Conservation (phyloP, 2,329 filamentous ascomycete species). For the Arthrobotrys sphaeroides region DNA sequence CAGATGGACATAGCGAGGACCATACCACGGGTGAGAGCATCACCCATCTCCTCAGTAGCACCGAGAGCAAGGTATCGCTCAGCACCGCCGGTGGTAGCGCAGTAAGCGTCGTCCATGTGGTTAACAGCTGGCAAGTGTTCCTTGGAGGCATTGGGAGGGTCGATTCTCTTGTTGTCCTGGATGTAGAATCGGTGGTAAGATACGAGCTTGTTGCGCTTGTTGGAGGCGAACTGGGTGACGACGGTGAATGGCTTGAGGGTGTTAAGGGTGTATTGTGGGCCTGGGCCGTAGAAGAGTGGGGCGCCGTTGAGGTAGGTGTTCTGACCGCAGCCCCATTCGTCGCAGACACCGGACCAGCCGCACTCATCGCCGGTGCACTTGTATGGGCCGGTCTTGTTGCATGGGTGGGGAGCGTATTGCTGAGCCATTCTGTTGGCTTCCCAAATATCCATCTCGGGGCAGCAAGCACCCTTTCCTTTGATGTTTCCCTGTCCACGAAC, state of each 20-base stretch:
- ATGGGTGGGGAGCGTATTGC: conserved; percentile 66
- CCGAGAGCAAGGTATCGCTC: conserved; percentile 61
- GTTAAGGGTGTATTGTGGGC: conserved; percentile 63
- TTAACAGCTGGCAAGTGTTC: conserved; percentile 63
- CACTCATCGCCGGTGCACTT: conserved; percentile 64
- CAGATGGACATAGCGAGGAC: conserved; percentile 68
- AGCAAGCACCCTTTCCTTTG: conserved; percentile 61
- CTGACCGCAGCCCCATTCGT: conserved; percentile 64
- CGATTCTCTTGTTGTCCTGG: conserved; percentile 65
- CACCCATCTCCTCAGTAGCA: conserved; percentile 64
- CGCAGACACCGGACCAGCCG: conserved; percentile 62
- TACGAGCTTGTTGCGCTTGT: conserved; percentile 61
- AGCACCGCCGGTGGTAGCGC: conserved; percentile 59
- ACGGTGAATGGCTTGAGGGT: conserved; percentile 64
- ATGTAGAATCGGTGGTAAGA: conserved; percentile 66
- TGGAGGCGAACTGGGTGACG: conserved; percentile 65
- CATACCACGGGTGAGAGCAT: conserved; percentile 66
- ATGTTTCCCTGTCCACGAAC: conserved; percentile 59
- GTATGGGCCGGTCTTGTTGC: conserved; percentile 63
- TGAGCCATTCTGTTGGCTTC: conserved; percentile 66
- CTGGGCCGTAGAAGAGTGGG: conserved; percentile 56
- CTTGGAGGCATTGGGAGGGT: conserved; percentile 61
- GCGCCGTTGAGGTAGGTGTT: conserved; percentile 62
- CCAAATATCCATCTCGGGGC: conserved; percentile 63
- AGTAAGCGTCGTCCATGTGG: conserved; percentile 61